Base-by-base conservation (phyloP, 179 eudicot genomes). In the Silene noctiflora region DNA sequence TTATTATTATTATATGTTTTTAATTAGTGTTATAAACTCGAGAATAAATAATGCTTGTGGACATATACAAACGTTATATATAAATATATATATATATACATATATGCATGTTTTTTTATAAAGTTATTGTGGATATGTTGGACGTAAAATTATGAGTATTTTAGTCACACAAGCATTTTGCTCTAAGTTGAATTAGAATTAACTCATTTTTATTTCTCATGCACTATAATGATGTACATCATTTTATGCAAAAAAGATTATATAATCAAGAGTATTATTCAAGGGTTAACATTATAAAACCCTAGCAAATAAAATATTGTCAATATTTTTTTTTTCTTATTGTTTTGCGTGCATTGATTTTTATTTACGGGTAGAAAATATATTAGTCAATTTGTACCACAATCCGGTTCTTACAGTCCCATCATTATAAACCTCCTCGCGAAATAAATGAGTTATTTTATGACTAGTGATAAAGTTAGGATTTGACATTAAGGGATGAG, bases 21-120 rank as follows among this genome's bases (percentile, higher is more conserved):
- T 39, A n/a, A 46, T 67, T 39, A 46, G 60, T 69, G 59, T 69
- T 69, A 69, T 69, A 69, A 69, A 31, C 48, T 14, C 31, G 20
- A 31, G 55, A 3, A 51, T 14, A 51, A 51, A 59, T 33, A 4
- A 73, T 61, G 68, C 39, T 31, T 61, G 76, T 61, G 42, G 58
- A 62, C 59, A 61, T 39, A 61, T 53, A 71, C 58, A 71, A 20
- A 71, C 58, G 13, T 53, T 13, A 69, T 22, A 1, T n/a, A n/a
- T n/a, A n/a, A n/a, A 27, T 27, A 67, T 63, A 63, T 69, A 48
- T 8, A 44, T 69, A 21, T 48, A 51, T 46, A 71, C 13, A 71
- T 27, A 12, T 21, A 42, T 68, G 58, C 73, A 69, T 46, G 73
- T 46, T 69, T 69, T 69, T 7, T 2, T 42, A n/a, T 12, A 44